phyloP scores from a whole-genome alignment of 2,329 filamentous ascomycete species.

The Arthrobotrys iridis region DNA sequence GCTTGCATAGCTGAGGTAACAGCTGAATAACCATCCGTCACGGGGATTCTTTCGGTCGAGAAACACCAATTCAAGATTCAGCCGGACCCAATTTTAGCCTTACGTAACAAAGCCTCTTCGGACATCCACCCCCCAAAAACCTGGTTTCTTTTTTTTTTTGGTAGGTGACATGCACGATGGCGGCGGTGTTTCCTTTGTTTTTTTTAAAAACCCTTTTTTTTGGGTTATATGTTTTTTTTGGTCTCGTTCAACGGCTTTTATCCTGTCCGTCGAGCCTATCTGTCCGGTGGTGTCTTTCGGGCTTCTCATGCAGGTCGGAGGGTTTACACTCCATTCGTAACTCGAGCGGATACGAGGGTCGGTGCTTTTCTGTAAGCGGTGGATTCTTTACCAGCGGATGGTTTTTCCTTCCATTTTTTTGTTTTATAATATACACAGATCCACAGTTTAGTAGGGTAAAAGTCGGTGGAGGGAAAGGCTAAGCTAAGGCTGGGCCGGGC shows the following conservation, averaged over 20 bases:
- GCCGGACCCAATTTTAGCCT: constrained; percentile 1
- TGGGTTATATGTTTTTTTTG: too few relatives aligned
- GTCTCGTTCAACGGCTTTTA: constrained; percentile 41
- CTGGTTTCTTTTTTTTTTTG: neutral
- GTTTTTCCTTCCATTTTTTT: too few relatives aligned
- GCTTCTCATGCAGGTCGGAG: constrained; percentile 4
- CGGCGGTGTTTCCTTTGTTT: constrained; percentile 3
- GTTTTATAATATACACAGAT: neutral
- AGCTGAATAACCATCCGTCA: constrained; percentile 42
- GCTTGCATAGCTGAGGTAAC: constrained; percentile 48
- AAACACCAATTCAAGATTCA: constrained; percentile 7
- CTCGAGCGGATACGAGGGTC: constrained; percentile 14
- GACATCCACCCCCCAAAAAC: too few relatives aligned
- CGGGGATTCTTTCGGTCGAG: constrained; percentile 47
- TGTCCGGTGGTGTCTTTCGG: neutral
- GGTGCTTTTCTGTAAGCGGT: neutral
- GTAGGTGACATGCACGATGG: constrained; percentile 15
- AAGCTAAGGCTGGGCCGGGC: neutral
- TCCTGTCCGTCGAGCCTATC: constrained; percentile 10
- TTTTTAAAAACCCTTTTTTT: too few relatives aligned
- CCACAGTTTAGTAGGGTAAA: constrained; percentile 30
- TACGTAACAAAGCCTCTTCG: too few relatives aligned
- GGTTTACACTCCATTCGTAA: neutral
- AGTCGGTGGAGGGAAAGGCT: neutral
- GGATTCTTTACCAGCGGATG: constrained; percentile 1